Base-by-base conservation (phyloP, 208 protist species). In the Crithidia mellificae region DNA sequence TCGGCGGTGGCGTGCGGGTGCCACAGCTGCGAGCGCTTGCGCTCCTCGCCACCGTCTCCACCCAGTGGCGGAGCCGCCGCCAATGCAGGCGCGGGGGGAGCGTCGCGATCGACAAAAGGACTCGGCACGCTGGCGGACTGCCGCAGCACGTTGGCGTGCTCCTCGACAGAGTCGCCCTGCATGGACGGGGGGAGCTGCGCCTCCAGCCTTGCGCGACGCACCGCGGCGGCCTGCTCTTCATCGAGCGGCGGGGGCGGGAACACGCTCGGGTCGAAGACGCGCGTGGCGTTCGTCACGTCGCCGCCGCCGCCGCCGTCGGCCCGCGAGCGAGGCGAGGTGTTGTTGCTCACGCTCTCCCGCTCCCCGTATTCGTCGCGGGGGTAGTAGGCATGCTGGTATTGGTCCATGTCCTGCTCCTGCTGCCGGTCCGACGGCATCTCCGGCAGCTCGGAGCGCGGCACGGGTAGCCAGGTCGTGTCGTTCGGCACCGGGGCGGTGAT, bases 181-280 rank as follows among this genome's bases (percentile, higher is more conserved):
- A 65, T 65, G 4, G 59, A 64, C n/a, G 58, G 58, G 3, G 58
- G 58, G 17, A 64, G 58, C 29, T 53, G 58, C 30, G 58, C 58
- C 44, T 51, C 30, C 27, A 64, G n/a, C n/a, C 29, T 24, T 27
- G 41, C 44, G 0, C 43, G 58, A 2, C 58, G 58, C 58, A 64
- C 44, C 30, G 44, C 44, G 1, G 41, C 58, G 2, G 58, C 58
- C 58, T 64, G 44, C n/a, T 38, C 58, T 0, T 41, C 58, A n/a
- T 64, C 58, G 38, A 53, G 44, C 58, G 58, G 59, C 2, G 59
- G 59, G 22, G 57, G 57, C 25, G 59, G 59, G 29, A 71, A 63
- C 29, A 47, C 53, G 44, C 46, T 62, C n/a, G 56, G 54, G 50
- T 77, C 56, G 20, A 77, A 77, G 9, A 77, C 53, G 17, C 63